Conservation (phyloP, 169 alveolate species). For the Eimeria acervulina region DNA sequence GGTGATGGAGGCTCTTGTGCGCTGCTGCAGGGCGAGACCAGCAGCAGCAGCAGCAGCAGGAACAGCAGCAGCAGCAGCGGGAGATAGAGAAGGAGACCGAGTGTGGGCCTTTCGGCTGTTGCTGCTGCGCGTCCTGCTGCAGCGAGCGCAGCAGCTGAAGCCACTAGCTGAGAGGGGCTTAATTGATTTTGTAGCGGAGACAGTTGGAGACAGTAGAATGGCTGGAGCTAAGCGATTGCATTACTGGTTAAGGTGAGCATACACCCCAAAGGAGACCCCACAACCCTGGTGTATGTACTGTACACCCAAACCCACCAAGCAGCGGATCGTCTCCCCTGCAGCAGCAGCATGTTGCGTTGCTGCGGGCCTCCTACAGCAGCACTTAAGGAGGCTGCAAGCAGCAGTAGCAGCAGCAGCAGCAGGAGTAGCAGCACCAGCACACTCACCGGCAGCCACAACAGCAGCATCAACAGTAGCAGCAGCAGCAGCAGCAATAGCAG, state of each 20-base stretch:
- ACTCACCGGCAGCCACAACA: too few species aligned
- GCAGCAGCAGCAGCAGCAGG: background rate
- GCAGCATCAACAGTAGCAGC: background rate
- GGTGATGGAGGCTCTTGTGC: slow-evolving; percentile 30
- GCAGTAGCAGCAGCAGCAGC: slow-evolving; percentile 2
- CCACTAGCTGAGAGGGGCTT: slow-evolving; percentile 47
- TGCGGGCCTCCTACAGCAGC: too few species aligned
- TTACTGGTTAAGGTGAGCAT: slow-evolving; percentile 30
- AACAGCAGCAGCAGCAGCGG: slow-evolving; percentile 13
- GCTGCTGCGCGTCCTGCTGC: slow-evolving; percentile 39
- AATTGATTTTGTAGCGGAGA: slow-evolving; percentile 12
- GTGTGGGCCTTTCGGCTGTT: slow-evolving; percentile 32
- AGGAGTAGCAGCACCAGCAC: background rate
- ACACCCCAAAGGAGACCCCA: background rate
- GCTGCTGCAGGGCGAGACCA: slow-evolving; percentile 4
- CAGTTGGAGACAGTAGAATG: slow-evolving; percentile 30
- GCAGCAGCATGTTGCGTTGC: too few species aligned
- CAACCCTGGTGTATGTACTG: too few species aligned
- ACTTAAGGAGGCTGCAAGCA: too few species aligned
- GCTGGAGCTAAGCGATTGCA: background rate
- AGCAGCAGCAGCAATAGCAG: background rate
- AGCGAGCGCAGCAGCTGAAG: slow-evolving; percentile 35
- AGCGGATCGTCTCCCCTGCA: too few species aligned
- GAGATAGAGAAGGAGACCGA: background rate
- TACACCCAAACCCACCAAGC: too few species aligned